phyloP scores from a whole-genome alignment of 1,284 basidiomycete genomes.

The Schizophyllum commune region DNA sequence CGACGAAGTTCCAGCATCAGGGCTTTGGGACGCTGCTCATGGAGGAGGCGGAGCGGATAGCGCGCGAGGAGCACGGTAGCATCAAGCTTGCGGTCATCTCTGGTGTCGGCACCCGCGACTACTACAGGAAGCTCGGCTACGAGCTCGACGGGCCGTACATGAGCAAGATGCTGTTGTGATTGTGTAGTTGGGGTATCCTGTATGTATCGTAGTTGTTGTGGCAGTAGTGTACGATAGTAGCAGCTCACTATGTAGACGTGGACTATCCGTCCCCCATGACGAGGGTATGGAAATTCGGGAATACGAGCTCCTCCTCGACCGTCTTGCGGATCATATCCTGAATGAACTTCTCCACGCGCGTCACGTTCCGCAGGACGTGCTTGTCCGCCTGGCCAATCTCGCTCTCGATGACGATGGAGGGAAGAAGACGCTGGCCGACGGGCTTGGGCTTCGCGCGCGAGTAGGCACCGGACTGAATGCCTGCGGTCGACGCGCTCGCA shows the following conservation, averaged over 20 bases:
- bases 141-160: constrained; percentile 96
- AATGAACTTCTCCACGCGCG: constrained; percentile 92
- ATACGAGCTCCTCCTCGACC: constrained; percentile 89
- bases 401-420: constrained; percentile 89
- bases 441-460: constrained; percentile 56
- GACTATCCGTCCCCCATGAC: constrained; percentile 41
- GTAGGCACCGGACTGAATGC: constrained; percentile 13
- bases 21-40: constrained; percentile 97
- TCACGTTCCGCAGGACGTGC: constrained; percentile 94
- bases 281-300: constrained; percentile 89
- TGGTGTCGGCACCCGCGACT: constrained; percentile 91
- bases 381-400: constrained; percentile 96
- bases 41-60: constrained; percentile 99
- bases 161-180: constrained; percentile 60
- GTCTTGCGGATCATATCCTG: constrained; percentile 93
- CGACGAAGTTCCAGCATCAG: constrained; percentile 97
- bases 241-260: too few species aligned
- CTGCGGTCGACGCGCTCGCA: constrained; percentile 16
- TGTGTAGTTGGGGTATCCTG: constrained; percentile 4
- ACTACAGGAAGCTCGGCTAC: constrained; percentile 91
- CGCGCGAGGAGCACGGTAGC: constrained; percentile 96
- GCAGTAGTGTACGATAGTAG: not conserved
- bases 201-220: constrained; percentile 1
- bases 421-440: constrained; percentile 81
- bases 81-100: constrained; percentile 94